Evolutionary conservation across 352 stramenopile species (phyloP).

Genomic region (Globisporangium camurandrum): DNA sequence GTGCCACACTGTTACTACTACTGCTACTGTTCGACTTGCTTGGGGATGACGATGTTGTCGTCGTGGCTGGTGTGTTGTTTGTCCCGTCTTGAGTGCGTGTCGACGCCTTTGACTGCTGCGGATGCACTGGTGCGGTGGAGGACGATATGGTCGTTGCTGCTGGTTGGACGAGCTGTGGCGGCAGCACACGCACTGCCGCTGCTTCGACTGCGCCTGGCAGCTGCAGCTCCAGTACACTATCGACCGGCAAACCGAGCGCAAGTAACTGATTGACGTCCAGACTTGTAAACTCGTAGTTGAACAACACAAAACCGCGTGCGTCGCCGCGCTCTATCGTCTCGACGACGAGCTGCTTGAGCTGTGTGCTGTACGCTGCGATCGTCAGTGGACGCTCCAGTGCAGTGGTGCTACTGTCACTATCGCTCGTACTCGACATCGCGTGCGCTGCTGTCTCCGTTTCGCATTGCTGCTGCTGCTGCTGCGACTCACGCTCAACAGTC

Average conservation of each 20-base stretch:
- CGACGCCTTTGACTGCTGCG: background rate
- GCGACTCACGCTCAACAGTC: background rate
- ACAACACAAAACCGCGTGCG: slow-evolving; percentile 43
- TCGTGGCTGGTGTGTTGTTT: too few species aligned
- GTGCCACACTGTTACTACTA: too few species aligned
- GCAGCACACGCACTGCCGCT: background rate
- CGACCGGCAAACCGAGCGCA: slow-evolving; percentile 31
- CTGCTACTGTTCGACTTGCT: background rate
- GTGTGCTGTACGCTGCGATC: slow-evolving; percentile 16
- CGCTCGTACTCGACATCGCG: background rate
- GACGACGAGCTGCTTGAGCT: slow-evolving; percentile 12
- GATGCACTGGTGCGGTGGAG: background rate
- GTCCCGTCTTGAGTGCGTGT: slow-evolving; percentile 1
- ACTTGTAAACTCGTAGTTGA: slow-evolving; percentile 42
- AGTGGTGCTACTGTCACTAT: background rate
- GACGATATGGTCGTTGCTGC: background rate
- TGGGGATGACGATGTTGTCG: slow-evolving; percentile 5
- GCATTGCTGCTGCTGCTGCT: slow-evolving; percentile 12
- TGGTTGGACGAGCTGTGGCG: background rate
- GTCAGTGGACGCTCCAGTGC: background rate
- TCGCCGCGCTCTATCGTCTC: slow-evolving; percentile 9
- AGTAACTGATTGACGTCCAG: slow-evolving; percentile 40
- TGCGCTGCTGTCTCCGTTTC: too few species aligned
- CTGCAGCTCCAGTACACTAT: slow-evolving; percentile 54
- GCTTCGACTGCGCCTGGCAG: slow-evolving; percentile 5